phyloP scores from a whole-genome alignment of 2,329 filamentous ascomycete genomes.

The Fusarium xyrophilum region DNA sequence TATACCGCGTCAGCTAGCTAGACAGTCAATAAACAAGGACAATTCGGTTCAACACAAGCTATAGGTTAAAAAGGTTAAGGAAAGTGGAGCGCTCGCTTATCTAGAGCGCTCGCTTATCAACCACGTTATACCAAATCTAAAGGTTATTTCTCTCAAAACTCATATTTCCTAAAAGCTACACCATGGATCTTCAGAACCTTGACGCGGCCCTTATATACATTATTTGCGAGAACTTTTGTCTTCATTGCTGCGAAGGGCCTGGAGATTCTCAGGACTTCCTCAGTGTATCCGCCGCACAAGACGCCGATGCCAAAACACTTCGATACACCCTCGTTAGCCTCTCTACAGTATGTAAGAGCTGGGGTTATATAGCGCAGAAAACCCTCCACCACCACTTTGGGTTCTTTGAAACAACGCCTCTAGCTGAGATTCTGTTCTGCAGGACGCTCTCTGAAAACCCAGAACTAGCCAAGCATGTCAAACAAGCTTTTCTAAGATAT shows the following conservation, averaged over 20 bases:
- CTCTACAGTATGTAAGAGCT: neutral
- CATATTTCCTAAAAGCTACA: accelerated
- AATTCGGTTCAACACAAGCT: no score
- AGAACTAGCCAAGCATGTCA: neutral
- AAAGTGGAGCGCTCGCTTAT: no score
- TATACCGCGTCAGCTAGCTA: no score
- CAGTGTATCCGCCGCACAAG: no score
- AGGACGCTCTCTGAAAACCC: neutral
- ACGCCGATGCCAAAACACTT: neutral
- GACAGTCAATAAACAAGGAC: no score
- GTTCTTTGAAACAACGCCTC: accelerated
- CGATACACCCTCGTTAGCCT: neutral
- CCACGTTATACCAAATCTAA: neutral
- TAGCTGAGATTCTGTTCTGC: neutral
- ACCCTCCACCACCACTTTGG: slow-evolving; percentile 16
- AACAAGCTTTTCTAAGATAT: neutral
- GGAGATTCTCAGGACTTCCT: neutral
- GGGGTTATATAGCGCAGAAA: slow-evolving; percentile 2
- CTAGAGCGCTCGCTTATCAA: no score
- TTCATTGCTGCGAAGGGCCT: neutral
- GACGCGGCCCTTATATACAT: neutral
- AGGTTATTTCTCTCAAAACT: neutral
- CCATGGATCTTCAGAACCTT: neutral
- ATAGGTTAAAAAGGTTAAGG: no score
- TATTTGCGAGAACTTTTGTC: neutral